Evolutionary conservation across 441 rosid species (phyloP).

Genomic region (Aleurites moluccanus): DNA sequence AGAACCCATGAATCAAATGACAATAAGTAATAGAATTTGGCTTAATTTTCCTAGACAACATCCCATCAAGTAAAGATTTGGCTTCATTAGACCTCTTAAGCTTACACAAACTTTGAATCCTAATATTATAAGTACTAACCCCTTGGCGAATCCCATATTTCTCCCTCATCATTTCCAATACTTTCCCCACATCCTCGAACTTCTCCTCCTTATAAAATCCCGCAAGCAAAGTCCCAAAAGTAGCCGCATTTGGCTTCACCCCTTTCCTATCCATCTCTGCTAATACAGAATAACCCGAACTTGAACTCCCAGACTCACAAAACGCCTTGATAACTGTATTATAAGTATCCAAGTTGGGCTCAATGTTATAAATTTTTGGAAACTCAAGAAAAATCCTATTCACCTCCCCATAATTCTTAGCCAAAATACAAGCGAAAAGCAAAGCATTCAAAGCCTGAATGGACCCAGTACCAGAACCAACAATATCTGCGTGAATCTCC

Average conservation of each 20-base stretch:
- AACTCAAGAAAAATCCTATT: conserved; percentile 63
- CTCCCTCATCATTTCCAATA: conserved; percentile 57
- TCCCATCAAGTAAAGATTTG: conserved; percentile 49
- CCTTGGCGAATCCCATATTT: conserved; percentile 42
- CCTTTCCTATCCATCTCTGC: conserved; percentile 74
- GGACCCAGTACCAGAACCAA: conserved; percentile 37
- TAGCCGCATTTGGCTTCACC: conserved; percentile 45
- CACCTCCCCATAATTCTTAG: conserved; percentile 53
- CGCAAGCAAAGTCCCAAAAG: conserved; percentile 51
- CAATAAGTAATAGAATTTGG: conserved; percentile 50
- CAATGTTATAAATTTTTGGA: conserved; percentile 49
- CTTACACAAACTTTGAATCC: conserved; percentile 73
- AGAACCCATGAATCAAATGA: conserved; percentile 78
- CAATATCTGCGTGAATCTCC: conserved; percentile 44
- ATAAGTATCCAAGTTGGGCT: conserved; percentile 63
- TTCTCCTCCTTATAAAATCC: conserved; percentile 75
- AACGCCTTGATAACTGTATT: conserved; percentile 63
- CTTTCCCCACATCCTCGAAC: conserved; percentile 65
- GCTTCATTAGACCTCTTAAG: conserved; percentile 57
- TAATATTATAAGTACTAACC: conserved; percentile 47
- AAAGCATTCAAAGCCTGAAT: conserved; percentile 60
- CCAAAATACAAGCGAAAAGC: conserved; percentile 57
- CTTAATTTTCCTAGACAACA: conserved; percentile 47
- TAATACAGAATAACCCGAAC: conserved; percentile 56
- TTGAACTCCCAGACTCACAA: conserved; percentile 59